Percentiles rank a stretch among this genome's conserved stretches.
Evolutionary conservation across 805 yeast species (phyloP).

Genomic region (Candida verbasci): DNA sequence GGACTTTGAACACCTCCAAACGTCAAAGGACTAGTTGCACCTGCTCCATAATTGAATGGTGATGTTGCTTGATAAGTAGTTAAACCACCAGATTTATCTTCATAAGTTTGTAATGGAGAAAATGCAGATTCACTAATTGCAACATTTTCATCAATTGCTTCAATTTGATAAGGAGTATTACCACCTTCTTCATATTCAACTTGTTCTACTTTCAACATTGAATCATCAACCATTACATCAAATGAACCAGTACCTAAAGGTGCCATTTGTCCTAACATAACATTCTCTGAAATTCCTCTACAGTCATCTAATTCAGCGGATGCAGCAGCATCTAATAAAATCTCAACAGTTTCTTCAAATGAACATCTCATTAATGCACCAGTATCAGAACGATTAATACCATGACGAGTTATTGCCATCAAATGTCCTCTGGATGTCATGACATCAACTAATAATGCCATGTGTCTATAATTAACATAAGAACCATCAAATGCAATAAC

Average conservation of each 20-base stretch:
- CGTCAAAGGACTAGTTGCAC: slow-evolving; percentile 58
- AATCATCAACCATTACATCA: slow-evolving; percentile 92
- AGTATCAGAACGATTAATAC: slow-evolving; percentile 97
- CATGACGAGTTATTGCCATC: slow-evolving; percentile 99
- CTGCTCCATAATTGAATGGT: slow-evolving; percentile 18
- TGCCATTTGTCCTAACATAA: slow-evolving; percentile 96
- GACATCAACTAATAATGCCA: slow-evolving; percentile 95
- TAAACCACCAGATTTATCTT: slow-evolving; percentile 78
- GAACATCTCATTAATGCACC: slow-evolving; percentile 99
- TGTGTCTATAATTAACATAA: slow-evolving; percentile 95
- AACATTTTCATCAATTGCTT: slow-evolving; percentile 57
- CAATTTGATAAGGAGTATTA: slow-evolving; percentile 85
- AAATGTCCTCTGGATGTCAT: slow-evolving; percentile 98
- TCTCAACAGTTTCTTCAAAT: slow-evolving; percentile 98
- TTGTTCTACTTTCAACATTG: slow-evolving; percentile 49
- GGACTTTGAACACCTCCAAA: slow-evolving; percentile 50
- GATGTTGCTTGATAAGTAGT: slow-evolving; percentile 72
- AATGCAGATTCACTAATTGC: slow-evolving; percentile 71
- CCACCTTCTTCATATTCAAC: slow-evolving; percentile 54
- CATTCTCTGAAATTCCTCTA: slow-evolving; percentile 97
- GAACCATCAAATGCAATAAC: slow-evolving; percentile 99
- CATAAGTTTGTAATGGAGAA: slow-evolving; percentile 86
- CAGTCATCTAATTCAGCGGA: slow-evolving; percentile 97
- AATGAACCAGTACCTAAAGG: slow-evolving; percentile 98
- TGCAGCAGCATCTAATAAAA: slow-evolving; percentile 95